Conservation (phyloP, 352 stramenopile species). For the Halophytophthora polymorphica region DNA sequence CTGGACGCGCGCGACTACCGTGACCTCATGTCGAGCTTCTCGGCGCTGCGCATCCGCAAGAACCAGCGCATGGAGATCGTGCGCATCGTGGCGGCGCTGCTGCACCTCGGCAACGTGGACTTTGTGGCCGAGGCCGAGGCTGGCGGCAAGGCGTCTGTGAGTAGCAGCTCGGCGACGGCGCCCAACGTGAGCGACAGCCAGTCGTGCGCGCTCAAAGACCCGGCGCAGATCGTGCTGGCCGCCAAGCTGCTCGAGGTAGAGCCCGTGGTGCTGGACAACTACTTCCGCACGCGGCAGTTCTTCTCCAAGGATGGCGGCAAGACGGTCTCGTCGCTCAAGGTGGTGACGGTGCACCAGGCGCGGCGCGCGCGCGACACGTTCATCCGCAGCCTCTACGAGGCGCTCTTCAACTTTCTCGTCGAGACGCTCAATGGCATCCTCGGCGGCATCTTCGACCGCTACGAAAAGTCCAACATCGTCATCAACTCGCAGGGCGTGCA, state of each 20-base stretch:
- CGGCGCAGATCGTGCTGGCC: constrained; percentile 57
- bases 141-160: constrained; percentile 62
- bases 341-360: constrained; percentile 77
- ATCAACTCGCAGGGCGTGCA: constrained; percentile 80
- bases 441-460: constrained; percentile 78
- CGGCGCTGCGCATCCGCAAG: constrained; percentile 71
- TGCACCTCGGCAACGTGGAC: constrained; percentile 79
- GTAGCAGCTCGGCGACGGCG: constrained; percentile 20
- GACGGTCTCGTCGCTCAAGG: constrained; percentile 76
- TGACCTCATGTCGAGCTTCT: constrained; percentile 81
- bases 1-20: constrained; percentile 73
- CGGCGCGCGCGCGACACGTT: constrained; percentile 72
- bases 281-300: constrained; percentile 81
- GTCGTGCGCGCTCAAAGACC: constrained; percentile 66
- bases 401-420: constrained; percentile 73
- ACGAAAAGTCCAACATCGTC: constrained; percentile 82
- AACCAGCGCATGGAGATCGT: constrained; percentile 81
- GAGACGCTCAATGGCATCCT: constrained; percentile 81
- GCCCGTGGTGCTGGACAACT: constrained; percentile 80
- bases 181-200: constrained; percentile 31
- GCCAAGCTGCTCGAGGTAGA: constrained; percentile 75
- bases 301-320: constrained; percentile 72
- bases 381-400: constrained; percentile 76
- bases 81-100: constrained; percentile 63
- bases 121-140: constrained; percentile 59